Evolutionary conservation across 345 rosid species (phyloP), one percentile per base, ranked within the genome.

Genomic region (Eucalyptus sp.): DNA sequence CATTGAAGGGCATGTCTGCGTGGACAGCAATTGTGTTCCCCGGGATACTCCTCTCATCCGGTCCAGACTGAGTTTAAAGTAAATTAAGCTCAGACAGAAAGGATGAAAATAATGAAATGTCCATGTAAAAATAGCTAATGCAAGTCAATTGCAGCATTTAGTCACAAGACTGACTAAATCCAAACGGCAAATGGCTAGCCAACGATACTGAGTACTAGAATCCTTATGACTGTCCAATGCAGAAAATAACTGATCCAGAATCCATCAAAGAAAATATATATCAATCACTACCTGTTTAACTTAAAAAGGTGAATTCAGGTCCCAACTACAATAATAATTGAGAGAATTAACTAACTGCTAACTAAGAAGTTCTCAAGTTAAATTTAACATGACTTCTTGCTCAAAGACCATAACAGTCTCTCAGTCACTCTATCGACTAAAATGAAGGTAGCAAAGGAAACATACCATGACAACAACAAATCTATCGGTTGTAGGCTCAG

Each of bases 401-500:
- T 14, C 76, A 64, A 64, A 64, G 37, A 64, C 76, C 10, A 1
- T 64, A n/a, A 64, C 76, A 64, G 37, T 43, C 43, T 13, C 86
- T 80, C 11, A 4, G 27, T 46, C 56, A 50, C 68, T 5, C 1
- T 29, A 62, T 62, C 16, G 17, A 62, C 33, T 84, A 66, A 50
- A 64, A 14, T 22, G 31, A 88, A 80, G 71, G 24, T 49, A 16
- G 84, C 22, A 24, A 62, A 71, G 50, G 60, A 46, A 37, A 87
- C 90, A 51, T 95, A 98, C 98, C 99, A 97, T 97, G 86, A 96
- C 99, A 91, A 96, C 98, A 88, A 97, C 98, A 91, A 98, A 98
- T 92, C 99, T 94, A 92, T 98, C 99, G 14, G 99, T 98, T n/a
- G 99, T 98, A 86, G 99, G 99, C 93, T 97, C 99, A 46, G 99